Base-by-base conservation (phyloP, 1,139 yeast genomes). In the Blastobotrys apis region DNA sequence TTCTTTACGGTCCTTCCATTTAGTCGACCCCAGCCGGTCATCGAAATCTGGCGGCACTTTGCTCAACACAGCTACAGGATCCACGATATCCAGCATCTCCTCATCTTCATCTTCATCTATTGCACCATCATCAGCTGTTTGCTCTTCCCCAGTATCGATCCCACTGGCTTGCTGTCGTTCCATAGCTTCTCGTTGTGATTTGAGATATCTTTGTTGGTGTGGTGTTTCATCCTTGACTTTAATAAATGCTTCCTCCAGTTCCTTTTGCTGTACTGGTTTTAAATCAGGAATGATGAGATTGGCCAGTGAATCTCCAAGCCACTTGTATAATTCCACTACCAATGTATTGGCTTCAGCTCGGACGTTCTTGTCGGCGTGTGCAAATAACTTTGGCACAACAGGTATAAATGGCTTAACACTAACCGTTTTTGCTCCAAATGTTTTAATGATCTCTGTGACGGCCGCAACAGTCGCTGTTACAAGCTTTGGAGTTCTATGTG, bases 1-100 rank as follows among this genome's bases (percentile, higher is more conserved):
- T 53, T 85, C 97, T 47, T 85, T 88, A 53, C 98, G 74, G 46
- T 88, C 97, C 60, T 90, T 88, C 98, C 98, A 92, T 55, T 83
- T 80, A 0, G 81, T 53, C 0, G 90, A 81, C 1, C 72, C 62
- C 25, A 87, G 66, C 51, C 80, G 69, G 1, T 71, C 58, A 17
- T 73, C 62, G 47, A 88, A 75, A 55, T 81, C 80, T 4, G 66
- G 57, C 0, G 97, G 96, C 1, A 90, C 57, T 51, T 80, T 80
- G 22, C 75, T 64, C 37, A 84, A 62, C 0, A 90, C 80, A 29
- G 80, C 83, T 3, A 79, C 77, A 1, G 81, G 74, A 8, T 74
- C 78, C 30, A 73, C 69, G 47, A 78, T 55, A 44, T 77, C 81
- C 57, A 72, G 73, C 0, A 83, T 77, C 55, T 79, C 84, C 6